These are phyloP conservation scores for Stylonectria norvegica DNA, from an alignment of 2,329 filamentous ascomycete species.

Conservation along the genomic window DNA sequence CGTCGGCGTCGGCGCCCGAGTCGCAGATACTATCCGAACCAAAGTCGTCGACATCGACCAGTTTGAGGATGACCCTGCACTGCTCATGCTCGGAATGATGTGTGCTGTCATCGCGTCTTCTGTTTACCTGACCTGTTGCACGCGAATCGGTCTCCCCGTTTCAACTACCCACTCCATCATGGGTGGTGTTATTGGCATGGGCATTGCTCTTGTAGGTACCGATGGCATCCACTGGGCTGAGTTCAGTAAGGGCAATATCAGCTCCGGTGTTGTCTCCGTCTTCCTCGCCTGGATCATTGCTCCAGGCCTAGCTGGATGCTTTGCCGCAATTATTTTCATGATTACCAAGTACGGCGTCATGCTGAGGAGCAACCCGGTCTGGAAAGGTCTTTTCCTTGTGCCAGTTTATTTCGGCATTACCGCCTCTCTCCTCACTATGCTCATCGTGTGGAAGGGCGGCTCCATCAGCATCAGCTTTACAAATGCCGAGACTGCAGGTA, in stretches of 20 bases:
- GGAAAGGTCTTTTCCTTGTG: slow-evolving; percentile 49
- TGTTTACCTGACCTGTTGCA: slow-evolving; percentile 54
- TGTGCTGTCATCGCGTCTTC: slow-evolving; percentile 54
- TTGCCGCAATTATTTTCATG: slow-evolving; percentile 54
- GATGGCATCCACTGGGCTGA: slow-evolving; percentile 53
- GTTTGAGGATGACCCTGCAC: slow-evolving; percentile 47
- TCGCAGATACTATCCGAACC: slow-evolving; percentile 60
- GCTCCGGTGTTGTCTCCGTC: slow-evolving; percentile 47
- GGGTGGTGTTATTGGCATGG: slow-evolving; percentile 58
- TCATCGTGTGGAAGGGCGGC: slow-evolving; percentile 57
- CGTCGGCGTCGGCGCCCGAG: slow-evolving; percentile 57
- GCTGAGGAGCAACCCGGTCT: slow-evolving; percentile 50
- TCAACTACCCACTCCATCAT: slow-evolving; percentile 62
- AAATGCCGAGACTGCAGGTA: slow-evolving; percentile 45
- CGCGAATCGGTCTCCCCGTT: slow-evolving; percentile 53
- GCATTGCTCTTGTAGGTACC: slow-evolving; percentile 52
- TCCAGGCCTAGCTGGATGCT: slow-evolving; percentile 52
- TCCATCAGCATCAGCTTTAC: slow-evolving; percentile 37
- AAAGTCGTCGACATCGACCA: slow-evolving; percentile 51
- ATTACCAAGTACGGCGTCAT: slow-evolving; percentile 59
- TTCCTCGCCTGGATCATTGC: slow-evolving; percentile 61
- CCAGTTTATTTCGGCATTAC: slow-evolving; percentile 58
- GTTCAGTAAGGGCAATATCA: slow-evolving; percentile 38
- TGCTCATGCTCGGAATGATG: slow-evolving; percentile 59
- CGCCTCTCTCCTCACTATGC: slow-evolving; percentile 53